Evolutionary conservation across 192 early-diverging fungal species (phyloP), one percentile per base, ranked within the genome.

Genomic region (Martensiomyces pterosporus): DNA sequence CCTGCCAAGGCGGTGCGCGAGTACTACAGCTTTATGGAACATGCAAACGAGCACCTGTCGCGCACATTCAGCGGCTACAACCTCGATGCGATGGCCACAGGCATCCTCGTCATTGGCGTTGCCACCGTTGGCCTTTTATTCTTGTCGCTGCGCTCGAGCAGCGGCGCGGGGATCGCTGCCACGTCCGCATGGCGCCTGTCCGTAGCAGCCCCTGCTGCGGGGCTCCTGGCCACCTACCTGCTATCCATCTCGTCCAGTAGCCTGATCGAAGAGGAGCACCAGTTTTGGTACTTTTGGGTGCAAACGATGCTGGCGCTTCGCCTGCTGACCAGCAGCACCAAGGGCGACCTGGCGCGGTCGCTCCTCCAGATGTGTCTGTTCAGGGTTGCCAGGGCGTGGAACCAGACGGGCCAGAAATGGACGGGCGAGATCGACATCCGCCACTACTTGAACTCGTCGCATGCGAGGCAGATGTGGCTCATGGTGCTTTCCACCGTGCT

Each of bases 211-310:
- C 57, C 68, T 17, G 49, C 67, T 5, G 41, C 48, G 0, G 32
- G 70, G 23, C 57, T 79, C 25, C 37, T 76, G 32, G 25, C 53
- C 6, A 72, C 71, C 7, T 85, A 85, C 34, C 39, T 78, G 24
- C 12, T 79, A n/a, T 76, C 80, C 0, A 40, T 82, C 34, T 76
- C 75, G 58, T 76, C 85, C 6, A 86, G 81, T 24, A 87, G 85
- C 35, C 77, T 82, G 60, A 77, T 89, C 3, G 87, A 89, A 57
- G 84, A 89, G 39, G 87, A 89, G 54, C 81, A 83, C 43, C 77
- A 80, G 39, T 83, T 80, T 47, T 90, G 85, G 85, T 83, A 82
- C 54, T 87, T 79, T 58, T 81, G 81, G 68, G 60, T 72, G n/a
- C 82, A 84, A 43, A 86, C 83, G 2, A 61, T 79, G 49, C 76